These are phyloP conservation scores for Neurospora sp. DNA, from an alignment of 495 filamentous ascomycete species.

Conservation along the genomic window DNA sequence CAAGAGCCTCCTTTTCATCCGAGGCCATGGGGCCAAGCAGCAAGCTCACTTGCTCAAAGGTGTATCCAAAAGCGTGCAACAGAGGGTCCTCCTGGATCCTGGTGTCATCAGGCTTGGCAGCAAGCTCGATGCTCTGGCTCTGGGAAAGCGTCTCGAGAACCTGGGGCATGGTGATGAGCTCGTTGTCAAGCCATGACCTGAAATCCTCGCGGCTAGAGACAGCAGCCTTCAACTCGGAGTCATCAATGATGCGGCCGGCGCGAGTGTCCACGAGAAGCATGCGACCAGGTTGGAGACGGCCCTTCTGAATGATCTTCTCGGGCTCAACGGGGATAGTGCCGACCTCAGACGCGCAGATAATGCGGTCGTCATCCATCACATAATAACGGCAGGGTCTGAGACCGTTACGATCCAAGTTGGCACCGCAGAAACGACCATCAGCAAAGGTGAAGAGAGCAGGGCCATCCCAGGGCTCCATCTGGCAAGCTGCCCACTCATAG, in stretches of 20 bases:
- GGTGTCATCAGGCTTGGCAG: constrained; percentile 55
- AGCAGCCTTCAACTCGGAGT: constrained; percentile 83
- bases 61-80: constrained; percentile 87
- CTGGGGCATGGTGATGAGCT: constrained; percentile 71
- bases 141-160: constrained; percentile 49
- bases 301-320: constrained; percentile 87
- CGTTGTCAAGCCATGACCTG: constrained; percentile 75
- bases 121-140: constrained; percentile 44
- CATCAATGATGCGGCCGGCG: constrained; percentile 92
- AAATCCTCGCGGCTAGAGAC: constrained; percentile 83
- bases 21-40: constrained; percentile 95
- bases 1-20: constrained; percentile 97
- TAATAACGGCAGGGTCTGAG: constrained; percentile 97
- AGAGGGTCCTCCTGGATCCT: constrained; percentile 77
- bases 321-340: constrained; percentile 90
- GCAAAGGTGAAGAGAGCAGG: constrained; percentile 97
- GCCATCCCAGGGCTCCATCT: constrained; percentile 99
- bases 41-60: constrained; percentile 92
- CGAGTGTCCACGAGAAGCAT: constrained; percentile 97
- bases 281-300: constrained; percentile 86
- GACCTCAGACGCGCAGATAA: constrained; percentile 97
- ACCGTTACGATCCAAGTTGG: constrained; percentile 97
- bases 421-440: constrained; percentile 95
- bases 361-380: constrained; percentile 94
- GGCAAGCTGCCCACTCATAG: constrained; percentile 98